Percentiles rank a stretch among this genome's conserved stretches.
Evolutionary conservation across 805 yeast genomes (phyloP).

Genomic region (Saccharomycopsis javanensis): DNA sequence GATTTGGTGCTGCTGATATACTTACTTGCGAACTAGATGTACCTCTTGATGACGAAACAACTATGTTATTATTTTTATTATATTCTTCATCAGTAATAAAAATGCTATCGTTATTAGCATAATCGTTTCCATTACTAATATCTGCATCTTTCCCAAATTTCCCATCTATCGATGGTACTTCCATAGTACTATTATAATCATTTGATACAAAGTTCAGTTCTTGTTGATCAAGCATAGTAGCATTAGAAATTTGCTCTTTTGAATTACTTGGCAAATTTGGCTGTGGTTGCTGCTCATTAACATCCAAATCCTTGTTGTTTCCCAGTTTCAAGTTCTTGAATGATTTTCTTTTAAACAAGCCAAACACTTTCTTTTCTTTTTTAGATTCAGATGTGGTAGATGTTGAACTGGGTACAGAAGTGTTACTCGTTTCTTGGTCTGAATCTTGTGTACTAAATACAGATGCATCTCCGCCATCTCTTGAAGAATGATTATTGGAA

Average conservation of each 20-base stretch:
- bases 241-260: not conserved
- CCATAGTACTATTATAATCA: not conserved
- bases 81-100: not conserved
- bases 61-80: not conserved
- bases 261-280: slow-evolving; percentile 1
- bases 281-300: not conserved
- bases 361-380: slow-evolving; percentile 10
- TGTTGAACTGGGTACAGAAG: not conserved
- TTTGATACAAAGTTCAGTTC: not conserved
- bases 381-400: not conserved
- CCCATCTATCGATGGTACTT: slow-evolving; percentile 14
- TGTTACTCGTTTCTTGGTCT: not conserved
- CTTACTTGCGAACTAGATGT: not conserved
- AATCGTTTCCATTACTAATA: not conserved
- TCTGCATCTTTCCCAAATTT: slow-evolving; percentile 2
- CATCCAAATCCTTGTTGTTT: not conserved
- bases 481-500: not conserved
- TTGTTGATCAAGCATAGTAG: not conserved
- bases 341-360: slow-evolving; percentile 13
- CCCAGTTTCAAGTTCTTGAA: slow-evolving; percentile 10
- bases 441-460: not conserved
- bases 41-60: not conserved
- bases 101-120: not conserved
- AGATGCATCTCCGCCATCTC: not conserved
- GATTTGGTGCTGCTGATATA: not conserved